A percentile compares a stretch with the other conserved stretches of the same genome.
Evolutionary conservation across 2,329 filamentous ascomycete genomes (phyloP).

Genomic region (Arthrobotrys entomopaga): DNA sequence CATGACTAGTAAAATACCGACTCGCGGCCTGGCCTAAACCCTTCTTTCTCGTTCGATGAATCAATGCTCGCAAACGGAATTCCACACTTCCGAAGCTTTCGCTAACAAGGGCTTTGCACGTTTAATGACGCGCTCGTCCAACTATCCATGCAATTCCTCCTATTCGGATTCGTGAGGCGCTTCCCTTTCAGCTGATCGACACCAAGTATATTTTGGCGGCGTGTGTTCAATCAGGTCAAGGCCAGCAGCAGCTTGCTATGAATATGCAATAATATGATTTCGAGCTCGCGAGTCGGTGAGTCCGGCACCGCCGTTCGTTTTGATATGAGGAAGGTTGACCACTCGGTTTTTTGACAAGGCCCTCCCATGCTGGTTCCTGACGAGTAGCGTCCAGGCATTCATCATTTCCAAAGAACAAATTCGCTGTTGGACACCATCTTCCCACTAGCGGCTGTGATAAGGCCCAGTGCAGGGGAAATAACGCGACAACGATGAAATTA

Average conservation of each 20-base stretch:
- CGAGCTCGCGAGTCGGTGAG: constrained; percentile 33
- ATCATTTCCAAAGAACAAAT: constrained; percentile 9
- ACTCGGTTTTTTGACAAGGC: constrained; percentile 16
- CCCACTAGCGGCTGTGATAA: constrained; percentile 29
- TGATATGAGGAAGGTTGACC: neutral
- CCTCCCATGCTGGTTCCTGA: constrained; percentile 10
- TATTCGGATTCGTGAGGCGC: constrained; percentile 47
- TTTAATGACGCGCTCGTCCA: constrained; percentile 27
- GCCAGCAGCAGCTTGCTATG: constrained; percentile 31
- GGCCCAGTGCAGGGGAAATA: constrained; percentile 28
- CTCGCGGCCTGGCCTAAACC: constrained; percentile 45
- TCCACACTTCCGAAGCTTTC: constrained; percentile 10
- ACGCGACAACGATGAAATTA: constrained; percentile 14
- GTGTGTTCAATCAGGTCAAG: constrained; percentile 21
- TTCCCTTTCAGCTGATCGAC: constrained; percentile 50
- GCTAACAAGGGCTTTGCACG: constrained; percentile 6
- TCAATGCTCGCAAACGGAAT: neutral
- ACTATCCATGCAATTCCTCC: too few species aligned
- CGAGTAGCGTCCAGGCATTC: constrained; percentile 1
- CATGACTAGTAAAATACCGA: constrained; percentile 32
- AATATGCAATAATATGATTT: constrained; percentile 9
- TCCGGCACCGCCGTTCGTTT: constrained; percentile 43
- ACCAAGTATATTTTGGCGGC: constrained; percentile 25
- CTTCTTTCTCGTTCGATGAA: constrained; percentile 16
- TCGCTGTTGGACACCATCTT: constrained; percentile 8